Percentiles rank a stretch among this genome's conserved stretches.
Conservation (phyloP, 2,329 filamentous ascomycete genomes). For the Madurella mycetomatis region DNA sequence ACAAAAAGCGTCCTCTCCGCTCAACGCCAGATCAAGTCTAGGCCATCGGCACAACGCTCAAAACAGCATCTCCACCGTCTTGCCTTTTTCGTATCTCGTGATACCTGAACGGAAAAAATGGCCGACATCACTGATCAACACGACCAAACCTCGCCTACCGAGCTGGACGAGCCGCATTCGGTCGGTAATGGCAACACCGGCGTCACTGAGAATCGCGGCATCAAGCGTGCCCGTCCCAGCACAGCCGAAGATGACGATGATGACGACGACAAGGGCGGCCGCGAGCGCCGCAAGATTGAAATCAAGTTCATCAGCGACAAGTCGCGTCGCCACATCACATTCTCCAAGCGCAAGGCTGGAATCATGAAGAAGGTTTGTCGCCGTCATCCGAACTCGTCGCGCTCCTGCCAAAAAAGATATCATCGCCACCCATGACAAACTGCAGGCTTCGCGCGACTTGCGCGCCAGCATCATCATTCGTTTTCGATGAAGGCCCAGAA, state of each 20-base stretch:
- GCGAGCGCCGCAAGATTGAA: constrained; percentile 98
- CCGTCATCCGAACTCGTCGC: constrained; percentile 1
- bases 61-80: constrained; percentile 61
- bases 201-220: constrained; percentile 67
- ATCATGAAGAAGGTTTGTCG: constrained; percentile 98
- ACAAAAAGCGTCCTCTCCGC: constrained; percentile 48
- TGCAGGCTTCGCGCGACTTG: constrained; percentile 16
- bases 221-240: constrained; percentile 83
- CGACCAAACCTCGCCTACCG: constrained; percentile 69
- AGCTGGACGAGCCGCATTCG: constrained; percentile 67
- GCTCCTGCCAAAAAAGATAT: not conserved
- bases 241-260: constrained; percentile 92
- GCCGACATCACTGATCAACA: constrained; percentile 76
- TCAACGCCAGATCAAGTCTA: constrained; percentile 62
- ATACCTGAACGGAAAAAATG: constrained; percentile 52
- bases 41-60: constrained; percentile 62
- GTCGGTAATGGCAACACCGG: constrained; percentile 68
- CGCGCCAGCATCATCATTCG: not conserved
- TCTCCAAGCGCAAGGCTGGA: constrained; percentile 98
- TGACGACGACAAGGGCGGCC: constrained; percentile 94
- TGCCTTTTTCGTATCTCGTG: constrained; percentile 48
- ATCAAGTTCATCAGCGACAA: constrained; percentile 99
- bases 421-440: not conserved
- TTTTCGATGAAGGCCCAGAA: not conserved
- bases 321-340: constrained; percentile 98